Conservation (phyloP, 257 asterid genomes). For the Solanum bukasovii region DNA sequence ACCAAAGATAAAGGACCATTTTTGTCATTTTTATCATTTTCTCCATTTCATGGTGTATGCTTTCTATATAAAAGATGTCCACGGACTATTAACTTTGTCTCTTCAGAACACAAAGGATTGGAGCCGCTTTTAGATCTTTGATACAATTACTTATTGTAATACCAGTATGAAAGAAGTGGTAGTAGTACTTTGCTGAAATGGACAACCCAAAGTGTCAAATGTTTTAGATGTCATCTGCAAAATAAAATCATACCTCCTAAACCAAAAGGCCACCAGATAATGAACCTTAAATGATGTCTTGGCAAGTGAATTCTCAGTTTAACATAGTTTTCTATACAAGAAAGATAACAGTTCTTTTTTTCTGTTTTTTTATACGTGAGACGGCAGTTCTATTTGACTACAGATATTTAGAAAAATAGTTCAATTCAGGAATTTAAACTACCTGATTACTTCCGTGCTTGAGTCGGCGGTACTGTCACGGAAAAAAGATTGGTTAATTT, state of each 20-base stretch:
- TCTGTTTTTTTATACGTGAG: neutral
- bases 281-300: neutral
- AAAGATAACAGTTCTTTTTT: neutral
- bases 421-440: constrained; percentile 8
- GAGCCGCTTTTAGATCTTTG: neutral
- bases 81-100: neutral
- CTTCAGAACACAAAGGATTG: neutral
- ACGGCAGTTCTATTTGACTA: neutral
- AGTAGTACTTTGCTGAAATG: neutral
- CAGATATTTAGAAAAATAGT: neutral
- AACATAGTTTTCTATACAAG: neutral
- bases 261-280: neutral
- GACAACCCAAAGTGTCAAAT: neutral
- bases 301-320: neutral
- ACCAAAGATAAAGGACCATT: neutral
- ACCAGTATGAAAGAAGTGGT: neutral
- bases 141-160: neutral
- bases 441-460: constrained; percentile 98
- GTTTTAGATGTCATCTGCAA: neutral
- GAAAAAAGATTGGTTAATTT: neutral
- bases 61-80: neutral
- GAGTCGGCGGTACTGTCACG: constrained; percentile 85
- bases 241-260: neutral
- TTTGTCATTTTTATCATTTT: neutral
- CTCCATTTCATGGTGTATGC: neutral